Evolutionary conservation across 305 asterid genomes (phyloP).

Genomic region (Rubia tinctorum): DNA sequence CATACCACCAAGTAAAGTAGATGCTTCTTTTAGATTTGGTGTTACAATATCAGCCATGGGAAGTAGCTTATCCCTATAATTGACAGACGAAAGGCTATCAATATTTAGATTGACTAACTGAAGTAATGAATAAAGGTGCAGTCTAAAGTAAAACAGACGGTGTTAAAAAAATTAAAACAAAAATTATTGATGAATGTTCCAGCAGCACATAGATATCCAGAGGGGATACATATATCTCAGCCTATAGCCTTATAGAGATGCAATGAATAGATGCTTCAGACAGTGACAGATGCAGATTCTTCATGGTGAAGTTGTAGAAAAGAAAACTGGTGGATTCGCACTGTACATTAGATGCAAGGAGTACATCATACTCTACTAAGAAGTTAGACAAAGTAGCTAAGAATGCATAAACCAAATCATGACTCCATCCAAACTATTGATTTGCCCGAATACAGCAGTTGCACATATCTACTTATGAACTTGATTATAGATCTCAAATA

Average conservation of each 20-base stretch:
- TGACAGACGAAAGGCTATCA: constrained; percentile 14
- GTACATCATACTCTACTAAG: background rate
- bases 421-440: background rate
- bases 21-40: constrained; percentile 86
- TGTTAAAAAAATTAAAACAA: background rate
- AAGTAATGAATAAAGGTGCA: constrained; percentile 7
- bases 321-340: background rate
- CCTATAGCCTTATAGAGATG: background rate
- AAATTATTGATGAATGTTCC: background rate
- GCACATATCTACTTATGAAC: background rate
- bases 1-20: constrained; percentile 74
- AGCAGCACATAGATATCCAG: background rate
- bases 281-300: background rate
- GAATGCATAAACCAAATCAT: background rate
- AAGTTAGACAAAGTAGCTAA: background rate
- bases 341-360: background rate
- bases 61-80: constrained; percentile 76
- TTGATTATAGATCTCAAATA: background rate
- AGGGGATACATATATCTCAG: background rate
- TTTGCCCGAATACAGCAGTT: background rate
- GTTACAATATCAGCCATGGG: constrained; percentile 91
- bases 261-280: background rate
- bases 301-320: background rate
- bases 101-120: background rate
- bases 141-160: background rate